phyloP scores from a whole-genome alignment of 1,139 yeast genomes.

The Saccharomyces hybrid region DNA sequence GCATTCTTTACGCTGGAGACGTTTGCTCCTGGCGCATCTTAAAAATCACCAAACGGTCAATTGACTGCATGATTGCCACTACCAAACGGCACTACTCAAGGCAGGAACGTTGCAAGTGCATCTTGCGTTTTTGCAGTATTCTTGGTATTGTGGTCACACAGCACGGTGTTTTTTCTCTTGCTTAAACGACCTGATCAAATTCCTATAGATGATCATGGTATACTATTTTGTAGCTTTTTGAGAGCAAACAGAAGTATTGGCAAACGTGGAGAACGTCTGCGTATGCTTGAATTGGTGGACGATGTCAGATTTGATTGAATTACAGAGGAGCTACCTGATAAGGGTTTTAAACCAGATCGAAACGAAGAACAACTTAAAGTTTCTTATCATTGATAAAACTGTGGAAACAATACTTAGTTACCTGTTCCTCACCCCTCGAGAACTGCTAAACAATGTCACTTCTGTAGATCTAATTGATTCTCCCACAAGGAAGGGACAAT shows the following conservation, averaged over 20 bases:
- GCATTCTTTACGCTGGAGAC: background rate
- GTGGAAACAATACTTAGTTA: slow-evolving; percentile 33
- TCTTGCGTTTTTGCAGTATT: background rate
- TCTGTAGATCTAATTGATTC: slow-evolving; percentile 51
- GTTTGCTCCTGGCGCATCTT: background rate
- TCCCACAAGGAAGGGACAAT: slow-evolving; percentile 40
- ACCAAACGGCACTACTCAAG: background rate
- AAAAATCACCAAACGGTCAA: background rate
- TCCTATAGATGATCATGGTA: background rate
- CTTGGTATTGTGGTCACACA: background rate
- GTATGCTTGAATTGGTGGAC: background rate
- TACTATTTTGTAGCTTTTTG: background rate
- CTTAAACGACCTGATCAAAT: background rate
- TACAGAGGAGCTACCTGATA: slow-evolving; percentile 27
- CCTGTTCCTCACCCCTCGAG: slow-evolving; percentile 32
- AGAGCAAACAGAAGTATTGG: background rate
- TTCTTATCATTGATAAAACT: slow-evolving; percentile 37
- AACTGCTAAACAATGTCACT: slow-evolving; percentile 36
- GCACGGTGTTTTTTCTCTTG: slow-evolving; percentile 1
- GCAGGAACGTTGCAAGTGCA: background rate
- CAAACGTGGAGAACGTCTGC: background rate
- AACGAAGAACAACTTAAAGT: slow-evolving; percentile 34
- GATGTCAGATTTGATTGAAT: slow-evolving; percentile 29
- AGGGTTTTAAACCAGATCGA: slow-evolving; percentile 21
- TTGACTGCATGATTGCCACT: background rate